phyloP scores from a whole-genome alignment of 2,329 filamentous ascomycete species.

The Pochonia chlamydosporia region DNA sequence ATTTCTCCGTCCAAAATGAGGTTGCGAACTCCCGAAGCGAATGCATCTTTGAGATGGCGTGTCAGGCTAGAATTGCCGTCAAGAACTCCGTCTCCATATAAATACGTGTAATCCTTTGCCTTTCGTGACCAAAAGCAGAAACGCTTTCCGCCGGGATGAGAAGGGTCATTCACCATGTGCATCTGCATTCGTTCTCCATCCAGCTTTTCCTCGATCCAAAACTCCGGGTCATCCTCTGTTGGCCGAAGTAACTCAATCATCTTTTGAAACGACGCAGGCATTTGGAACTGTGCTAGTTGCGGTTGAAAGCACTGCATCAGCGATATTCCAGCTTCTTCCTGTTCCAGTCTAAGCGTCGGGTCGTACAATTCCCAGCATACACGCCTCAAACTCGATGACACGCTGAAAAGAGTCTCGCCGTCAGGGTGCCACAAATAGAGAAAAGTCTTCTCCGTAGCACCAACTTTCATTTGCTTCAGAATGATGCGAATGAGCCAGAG shows the following conservation, averaged over 20 bases:
- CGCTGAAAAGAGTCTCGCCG: conserved; percentile 73
- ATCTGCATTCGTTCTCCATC: conserved; percentile 97
- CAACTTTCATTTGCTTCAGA: conserved; percentile 67
- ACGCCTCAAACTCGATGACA: conserved; percentile 81
- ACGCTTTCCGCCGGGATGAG: conserved; percentile 59
- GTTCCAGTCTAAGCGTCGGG: conserved; percentile 64
- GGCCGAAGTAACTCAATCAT: conserved; percentile 65
- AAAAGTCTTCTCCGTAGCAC: conserved; percentile 82
- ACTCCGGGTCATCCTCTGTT: conserved; percentile 66
- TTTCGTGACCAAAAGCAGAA: conserved; percentile 95
- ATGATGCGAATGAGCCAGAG: conserved; percentile 95
- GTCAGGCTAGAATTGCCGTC: conserved; percentile 76
- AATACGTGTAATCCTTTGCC: conserved; percentile 91
- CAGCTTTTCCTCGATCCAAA: conserved; percentile 97
- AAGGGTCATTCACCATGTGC: conserved; percentile 74
- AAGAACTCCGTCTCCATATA: conserved; percentile 75
- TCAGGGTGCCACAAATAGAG: conserved; percentile 79
- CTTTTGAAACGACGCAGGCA: conserved; percentile 68
- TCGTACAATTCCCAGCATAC: conserved; percentile 94
- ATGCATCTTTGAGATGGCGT: conserved; percentile 70
- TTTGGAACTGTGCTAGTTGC: conserved; percentile 88
- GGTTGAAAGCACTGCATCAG: conserved; percentile 97
- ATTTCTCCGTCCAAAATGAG: conserved; percentile 96
- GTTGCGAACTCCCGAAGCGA: conserved; percentile 71
- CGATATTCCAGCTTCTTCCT: conserved; percentile 66